Base-by-base conservation (phyloP, 2,329 filamentous ascomycete species). In the Exophiala calicioides region DNA sequence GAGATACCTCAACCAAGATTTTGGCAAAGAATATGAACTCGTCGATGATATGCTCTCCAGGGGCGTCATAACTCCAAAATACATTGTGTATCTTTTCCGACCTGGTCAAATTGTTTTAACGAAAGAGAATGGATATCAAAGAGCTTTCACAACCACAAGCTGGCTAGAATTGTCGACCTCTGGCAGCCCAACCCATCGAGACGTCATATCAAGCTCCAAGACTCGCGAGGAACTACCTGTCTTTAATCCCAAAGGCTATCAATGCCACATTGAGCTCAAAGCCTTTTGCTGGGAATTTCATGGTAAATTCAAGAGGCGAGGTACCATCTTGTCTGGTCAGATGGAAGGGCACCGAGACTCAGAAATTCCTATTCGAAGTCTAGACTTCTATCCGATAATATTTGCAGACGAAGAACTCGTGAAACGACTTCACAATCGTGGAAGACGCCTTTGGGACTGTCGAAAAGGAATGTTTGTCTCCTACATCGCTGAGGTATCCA, bases 381-480 rank as follows among this genome's bases (percentile, higher is more conserved):
- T 42, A 5, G 26, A 19, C 26, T 8, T 42, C n/a, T 42, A 32
- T 19, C 38, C 38, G 7, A 12, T 42, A 5, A 5, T 18, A 32
- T 42, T 19, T 19, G 38, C 38, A 15, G 24, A 31, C 12, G 12
- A 12, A 6, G 15, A 32, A 16, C 7, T 33, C 6, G 19, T 7
- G 12, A n/a, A 16, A 10, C 16, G 15, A n/a, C 38, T 42, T 19
- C 7, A 19, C 4, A 32, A 15, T 5, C 32, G 43, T 7, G 43
- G 43, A 12, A 30, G 27, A 23, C 26, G 7, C 16, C 31, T 46
- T 24, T 46, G 43, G 43, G 31, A 46, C 15, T 40, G 33, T 21
- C 43, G 43, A 5, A 23, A 41, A 8, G 15, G 23, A n/a, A 19
- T 15, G 12, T 30, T 26, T 8, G 33, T 46, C 9, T 27, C 34